Base-by-base conservation (phyloP, 2,329 filamentous ascomycete species). In the Colletotrichum echinochloae region DNA sequence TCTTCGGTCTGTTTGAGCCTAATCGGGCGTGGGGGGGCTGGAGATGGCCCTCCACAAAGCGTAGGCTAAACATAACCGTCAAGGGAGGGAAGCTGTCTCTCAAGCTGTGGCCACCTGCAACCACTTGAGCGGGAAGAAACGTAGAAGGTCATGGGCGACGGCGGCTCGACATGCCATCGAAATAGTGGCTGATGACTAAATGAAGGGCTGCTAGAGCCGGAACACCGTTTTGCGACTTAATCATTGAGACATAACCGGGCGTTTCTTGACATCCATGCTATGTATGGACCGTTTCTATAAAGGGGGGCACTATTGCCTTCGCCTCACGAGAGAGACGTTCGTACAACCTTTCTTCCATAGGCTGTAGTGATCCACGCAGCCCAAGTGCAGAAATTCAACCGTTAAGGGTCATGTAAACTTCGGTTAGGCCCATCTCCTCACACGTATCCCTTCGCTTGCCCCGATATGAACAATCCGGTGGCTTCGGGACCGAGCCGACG, bases 361-460 rank as follows among this genome's bases (percentile, higher is more conserved):
- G 16, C 7, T 16, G n/a, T 51, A 14, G 23, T 18, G 16, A 28
- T n/a, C 28, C 37, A 60, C 60, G 69, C 55, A 66, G 60, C 18
- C 65, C 44, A 48, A 48, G 37, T 65, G 23, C 35, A 39, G 14
- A 41, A 49, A 41, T n/a, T 70, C 28, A 49, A 56, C 49, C 41
- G 48, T 51, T 46, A 33, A 60, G 37, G 65, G 39, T 30, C 55
- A 14, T 52, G 59, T 48, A 73, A 71, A 74, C 72, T 72, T 73
- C 70, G 74, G 73, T 77, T 77, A 75, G 74, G 56, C 39, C 64
- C 66, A 64, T 65, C 66, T 66, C 73, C 72, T 74, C 74, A 73
- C 66, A 73, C 72, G 72, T 71, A 74, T 54, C 37, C 39, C n/a
- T 51, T 37, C 55, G 55, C 68, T 60, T 70, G 51, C 49, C 68